Base-by-base conservation (phyloP, 2,329 filamentous ascomycete species). In the Simplicillium aogashimaense region DNA sequence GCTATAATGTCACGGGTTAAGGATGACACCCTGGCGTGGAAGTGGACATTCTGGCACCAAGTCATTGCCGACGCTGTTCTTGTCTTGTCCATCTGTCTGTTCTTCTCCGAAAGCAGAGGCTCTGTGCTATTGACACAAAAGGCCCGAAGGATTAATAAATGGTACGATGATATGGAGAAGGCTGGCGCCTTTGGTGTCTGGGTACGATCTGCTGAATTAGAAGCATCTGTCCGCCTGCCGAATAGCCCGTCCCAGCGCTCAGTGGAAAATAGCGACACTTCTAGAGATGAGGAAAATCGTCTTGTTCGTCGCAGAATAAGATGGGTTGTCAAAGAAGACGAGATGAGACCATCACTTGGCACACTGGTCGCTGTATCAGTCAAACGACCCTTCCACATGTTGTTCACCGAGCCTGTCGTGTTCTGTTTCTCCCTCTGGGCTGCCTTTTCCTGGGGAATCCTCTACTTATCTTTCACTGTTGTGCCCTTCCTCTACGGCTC, bases 371-470 rank as follows among this genome's bases (percentile, higher is more conserved):
- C 69, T 6, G 76, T 86, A 11, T 92, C 86, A 0, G 61, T 90
- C 7, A 79, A 77, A 47, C 75, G 88, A 0, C 88, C 88, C 0
- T 94, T 95, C 57, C 77, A 81, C 51, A 70, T 89, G 2, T 74
- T 89, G 13, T 64, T 81, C 47, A 88, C 83, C 0, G 84, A 89
- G 49, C 81, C 83, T 0, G 80, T 87, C 9, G 83, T 89, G 12
- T 87, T 88, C 60, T 87, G 77, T 65, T 95, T 95, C 65, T 87
- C 83, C 1, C 68, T 94, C 1, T 95, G 89, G 89, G 82, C 88
- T 1, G 74, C 86, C 1, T 95, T 95, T 58, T 81, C 81, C 15
- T 95, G 89, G 89, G 87, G 83, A 0, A 75, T 94, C 0, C 73
- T 95, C 0, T 95, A 95, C 58, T 67, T 95, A 14, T 86, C 83